Evolutionary conservation across 768 basidiomycete species (phyloP), one percentile per base, ranked within the genome.

Genomic region (Saitozyma sp.): DNA sequence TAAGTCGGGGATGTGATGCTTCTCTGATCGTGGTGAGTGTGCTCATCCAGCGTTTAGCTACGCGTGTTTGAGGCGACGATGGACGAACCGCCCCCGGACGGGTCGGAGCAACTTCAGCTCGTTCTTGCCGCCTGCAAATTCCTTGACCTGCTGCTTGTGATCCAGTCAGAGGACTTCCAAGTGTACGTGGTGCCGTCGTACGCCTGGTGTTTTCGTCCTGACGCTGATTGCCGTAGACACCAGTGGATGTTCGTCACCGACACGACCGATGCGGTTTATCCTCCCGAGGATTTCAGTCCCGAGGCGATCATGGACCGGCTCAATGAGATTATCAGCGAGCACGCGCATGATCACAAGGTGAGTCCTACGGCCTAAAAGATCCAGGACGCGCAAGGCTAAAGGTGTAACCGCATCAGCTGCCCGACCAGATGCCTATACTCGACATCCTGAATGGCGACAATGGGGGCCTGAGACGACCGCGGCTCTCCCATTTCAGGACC

Each of bases 171-270:
- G 74, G 95, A 98, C 78, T 99, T 98, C 79, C 96, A 98, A 80
- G 90, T 97, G 95, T 96, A 45, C 59, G 79, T 59, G 29, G 29
- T 29, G 29, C 29, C 29, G 29, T 29, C 5, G 29, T 29, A 2
- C 29, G 29, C 29, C n/a, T 39, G n/a, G 9, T 20, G 1, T 13
- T 20, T 10, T 9, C 45, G 45, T 46, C 29, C 17, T 43, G 75
- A 55, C 11, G 19, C 16, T 10, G 45, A 51, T 58, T 39, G n/a
- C 54, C 46, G 52, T 46, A 84, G 83, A 8, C 90, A 98, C 78
- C 93, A 99, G 82, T 99, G 96, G 95, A 90, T 96, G 72, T 99
- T 98, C 78, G 87, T 97, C 49, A 96, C 93, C 3, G 95, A 99
- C 78, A 98, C 95, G 0, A 91, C 94, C 7, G 96, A 98, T 71